Conservation (phyloP, 495 filamentous ascomycete species). For the Trichocladium uniseriatum region DNA sequence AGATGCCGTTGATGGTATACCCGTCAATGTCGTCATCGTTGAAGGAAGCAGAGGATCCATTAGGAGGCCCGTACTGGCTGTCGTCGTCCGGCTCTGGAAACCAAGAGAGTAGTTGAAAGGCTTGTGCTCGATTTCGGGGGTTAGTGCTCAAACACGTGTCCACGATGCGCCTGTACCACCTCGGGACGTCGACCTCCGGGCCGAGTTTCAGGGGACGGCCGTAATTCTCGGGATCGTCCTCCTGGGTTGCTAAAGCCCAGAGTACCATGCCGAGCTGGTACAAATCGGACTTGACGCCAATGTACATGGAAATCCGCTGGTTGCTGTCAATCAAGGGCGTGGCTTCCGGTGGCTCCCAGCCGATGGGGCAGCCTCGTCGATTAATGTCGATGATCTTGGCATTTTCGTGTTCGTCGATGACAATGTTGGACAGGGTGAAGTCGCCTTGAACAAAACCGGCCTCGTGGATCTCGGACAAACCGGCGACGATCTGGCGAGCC, state of each 20-base stretch:
- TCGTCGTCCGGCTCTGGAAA: slow-evolving; percentile 31
- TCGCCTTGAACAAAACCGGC: slow-evolving; percentile 96
- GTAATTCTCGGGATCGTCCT: slow-evolving; percentile 82
- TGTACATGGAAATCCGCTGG: slow-evolving; percentile 94
- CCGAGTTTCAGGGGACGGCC: slow-evolving; percentile 55
- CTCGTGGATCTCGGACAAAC: slow-evolving; percentile 88
- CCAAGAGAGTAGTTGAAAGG: slow-evolving; percentile 29
- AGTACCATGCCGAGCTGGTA: slow-evolving; percentile 96
- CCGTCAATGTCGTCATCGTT: slow-evolving; percentile 24
- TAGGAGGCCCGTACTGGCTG: slow-evolving; percentile 15
- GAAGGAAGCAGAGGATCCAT: slow-evolving; percentile 23
- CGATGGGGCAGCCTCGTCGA: slow-evolving; percentile 85
- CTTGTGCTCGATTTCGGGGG: slow-evolving; percentile 35
- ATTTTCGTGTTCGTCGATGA: slow-evolving; percentile 74
- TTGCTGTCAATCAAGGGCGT: slow-evolving; percentile 78
- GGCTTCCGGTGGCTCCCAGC: slow-evolving; percentile 96
- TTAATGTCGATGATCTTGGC: slow-evolving; percentile 99
- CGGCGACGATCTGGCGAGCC: slow-evolving; percentile 87
- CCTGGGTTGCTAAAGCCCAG: slow-evolving; percentile 79
- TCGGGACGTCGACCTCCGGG: slow-evolving; percentile 32
- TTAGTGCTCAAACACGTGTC: slow-evolving; percentile 37
- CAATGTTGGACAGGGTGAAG: slow-evolving; percentile 95
- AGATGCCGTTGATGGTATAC: slow-evolving; percentile 11
- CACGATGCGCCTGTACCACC: slow-evolving; percentile 37
- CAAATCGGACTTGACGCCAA: slow-evolving; percentile 93